These are phyloP conservation scores for Cercospora sesami DNA, from an alignment of 2,329 filamentous ascomycete species.

Conservation along the genomic window DNA sequence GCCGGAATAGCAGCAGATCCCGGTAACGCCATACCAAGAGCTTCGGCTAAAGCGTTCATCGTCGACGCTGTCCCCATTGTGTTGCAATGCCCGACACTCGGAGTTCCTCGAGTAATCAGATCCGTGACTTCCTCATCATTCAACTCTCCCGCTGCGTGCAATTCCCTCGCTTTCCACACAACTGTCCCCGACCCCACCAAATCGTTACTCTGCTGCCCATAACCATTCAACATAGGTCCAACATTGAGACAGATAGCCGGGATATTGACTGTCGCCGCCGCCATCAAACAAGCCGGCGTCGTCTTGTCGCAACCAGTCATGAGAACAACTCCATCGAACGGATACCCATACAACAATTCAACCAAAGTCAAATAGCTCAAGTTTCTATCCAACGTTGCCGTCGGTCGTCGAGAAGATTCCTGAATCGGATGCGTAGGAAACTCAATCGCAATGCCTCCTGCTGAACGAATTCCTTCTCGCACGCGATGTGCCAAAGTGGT, in stretches of 20 bases:
- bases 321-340: constrained; percentile 36
- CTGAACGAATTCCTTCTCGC: constrained; percentile 34
- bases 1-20: constrained; percentile 36
- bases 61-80: constrained; percentile 39
- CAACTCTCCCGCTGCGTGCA: constrained; percentile 35
- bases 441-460: constrained; percentile 36
- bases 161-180: constrained; percentile 36
- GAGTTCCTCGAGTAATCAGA: constrained; percentile 34
- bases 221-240: constrained; percentile 38
- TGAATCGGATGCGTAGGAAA: constrained; percentile 39
- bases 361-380: constrained; percentile 35
- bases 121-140: constrained; percentile 33
- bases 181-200: constrained; percentile 35
- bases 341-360: constrained; percentile 36
- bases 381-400: constrained; percentile 36
- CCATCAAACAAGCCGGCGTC: constrained; percentile 37
- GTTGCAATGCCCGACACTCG: constrained; percentile 37
- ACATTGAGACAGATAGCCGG: constrained; percentile 38
- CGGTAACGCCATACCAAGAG: constrained; percentile 36
- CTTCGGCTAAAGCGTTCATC: constrained; percentile 38
- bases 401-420: constrained; percentile 34
- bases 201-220: constrained; percentile 24
- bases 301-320: constrained; percentile 39
- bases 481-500: constrained; percentile 34
- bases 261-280: constrained; percentile 36